Percentiles rank a stretch among this genome's conserved stretches.
These are phyloP conservation scores for Saccharomycodes ludwigii DNA, from an alignment of 805 yeast genomes.

Conservation along the genomic window DNA sequence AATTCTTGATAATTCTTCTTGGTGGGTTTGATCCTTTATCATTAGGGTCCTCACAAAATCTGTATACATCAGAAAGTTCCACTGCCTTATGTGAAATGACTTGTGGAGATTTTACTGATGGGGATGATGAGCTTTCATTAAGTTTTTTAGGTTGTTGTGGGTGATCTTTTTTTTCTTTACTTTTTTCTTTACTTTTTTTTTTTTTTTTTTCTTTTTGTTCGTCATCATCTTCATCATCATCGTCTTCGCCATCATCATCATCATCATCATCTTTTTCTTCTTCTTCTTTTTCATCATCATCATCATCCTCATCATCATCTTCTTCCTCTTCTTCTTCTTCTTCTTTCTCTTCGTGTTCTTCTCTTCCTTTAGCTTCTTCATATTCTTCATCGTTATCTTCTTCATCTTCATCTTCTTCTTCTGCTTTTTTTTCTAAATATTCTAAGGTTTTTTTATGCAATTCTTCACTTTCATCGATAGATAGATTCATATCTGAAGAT, in stretches of 20 bases:
- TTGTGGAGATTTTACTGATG: neutral
- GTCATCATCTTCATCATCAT: neutral
- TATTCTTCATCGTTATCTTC: constrained; percentile 27
- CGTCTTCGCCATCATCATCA: constrained; percentile 8
- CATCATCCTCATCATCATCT: constrained; percentile 20
- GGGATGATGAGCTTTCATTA: neutral
- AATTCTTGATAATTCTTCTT: constrained; percentile 51
- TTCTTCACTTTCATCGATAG: too few species aligned
- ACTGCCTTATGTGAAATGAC: neutral
- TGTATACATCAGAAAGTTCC: too few species aligned
- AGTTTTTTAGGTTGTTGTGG: constrained; percentile 4
- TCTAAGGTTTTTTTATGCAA: constrained; percentile 5
- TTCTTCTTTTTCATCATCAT: constrained; percentile 22
- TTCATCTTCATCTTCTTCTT: constrained; percentile 5
- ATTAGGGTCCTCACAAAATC: constrained; percentile 37
- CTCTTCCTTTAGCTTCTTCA: constrained; percentile 14
- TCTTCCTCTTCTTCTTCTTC: constrained; percentile 17
- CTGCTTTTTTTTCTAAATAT: constrained; percentile 1
- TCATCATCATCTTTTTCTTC: constrained; percentile 11
- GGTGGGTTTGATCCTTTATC: constrained; percentile 58
- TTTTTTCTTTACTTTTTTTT: constrained; percentile 2
- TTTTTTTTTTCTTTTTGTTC: constrained; percentile 5
- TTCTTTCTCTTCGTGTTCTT: constrained; percentile 9
- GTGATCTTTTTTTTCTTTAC: constrained; percentile 6
- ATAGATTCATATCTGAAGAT: constrained; percentile 3